A percentile compares a stretch with the other conserved stretches of the same genome.
phyloP scores from a whole-genome alignment of 495 filamentous ascomycete species.

The Alectoria sarmentosa region DNA sequence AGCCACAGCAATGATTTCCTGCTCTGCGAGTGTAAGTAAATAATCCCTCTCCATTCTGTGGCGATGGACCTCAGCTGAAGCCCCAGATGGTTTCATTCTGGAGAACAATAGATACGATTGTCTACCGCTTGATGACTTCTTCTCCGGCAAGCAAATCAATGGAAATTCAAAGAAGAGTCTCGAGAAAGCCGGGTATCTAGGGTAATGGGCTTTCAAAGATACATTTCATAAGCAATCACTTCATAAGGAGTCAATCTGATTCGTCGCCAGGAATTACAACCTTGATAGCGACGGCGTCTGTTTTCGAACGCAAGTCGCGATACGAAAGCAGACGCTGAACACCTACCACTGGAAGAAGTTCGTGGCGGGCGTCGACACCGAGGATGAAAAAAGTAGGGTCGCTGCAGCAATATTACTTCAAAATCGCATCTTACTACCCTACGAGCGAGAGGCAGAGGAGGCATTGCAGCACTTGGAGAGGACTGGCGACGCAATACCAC shows the following conservation, averaged over 20 bases:
- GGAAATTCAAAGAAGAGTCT: conserved; percentile 11
- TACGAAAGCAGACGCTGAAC: conserved; percentile 39
- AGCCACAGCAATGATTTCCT: conserved; percentile 73
- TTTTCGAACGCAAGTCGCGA: conserved; percentile 66
- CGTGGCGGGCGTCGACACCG: conserved; percentile 36
- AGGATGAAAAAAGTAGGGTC: conserved; percentile 29
- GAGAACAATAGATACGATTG: conserved; percentile 61
- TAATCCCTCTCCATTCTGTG: not conserved
- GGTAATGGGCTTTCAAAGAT: conserved; percentile 31
- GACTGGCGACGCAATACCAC: conserved; percentile 23
- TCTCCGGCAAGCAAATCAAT: conserved; percentile 47
- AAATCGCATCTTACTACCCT: conserved; percentile 12
- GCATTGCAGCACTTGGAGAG: conserved; percentile 27
- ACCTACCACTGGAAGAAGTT: conserved; percentile 40
- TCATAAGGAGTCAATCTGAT: not conserved
- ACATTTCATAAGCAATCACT: too few species aligned
- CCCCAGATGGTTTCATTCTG: conserved; percentile 64
- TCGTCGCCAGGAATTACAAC: conserved; percentile 47
- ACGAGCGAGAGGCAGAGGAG: conserved; percentile 28
- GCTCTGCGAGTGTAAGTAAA: conserved; percentile 60
- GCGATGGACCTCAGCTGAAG: conserved; percentile 6
- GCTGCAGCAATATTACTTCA: conserved; percentile 29
- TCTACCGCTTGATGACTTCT: conserved; percentile 58
- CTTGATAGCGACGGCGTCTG: conserved; percentile 55
- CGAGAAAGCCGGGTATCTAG: conserved; percentile 54